Evolutionary conservation across 208 protist genomes (phyloP), one percentile per base, ranked within the genome.

Genomic region (Strigomonas culicis): DNA sequence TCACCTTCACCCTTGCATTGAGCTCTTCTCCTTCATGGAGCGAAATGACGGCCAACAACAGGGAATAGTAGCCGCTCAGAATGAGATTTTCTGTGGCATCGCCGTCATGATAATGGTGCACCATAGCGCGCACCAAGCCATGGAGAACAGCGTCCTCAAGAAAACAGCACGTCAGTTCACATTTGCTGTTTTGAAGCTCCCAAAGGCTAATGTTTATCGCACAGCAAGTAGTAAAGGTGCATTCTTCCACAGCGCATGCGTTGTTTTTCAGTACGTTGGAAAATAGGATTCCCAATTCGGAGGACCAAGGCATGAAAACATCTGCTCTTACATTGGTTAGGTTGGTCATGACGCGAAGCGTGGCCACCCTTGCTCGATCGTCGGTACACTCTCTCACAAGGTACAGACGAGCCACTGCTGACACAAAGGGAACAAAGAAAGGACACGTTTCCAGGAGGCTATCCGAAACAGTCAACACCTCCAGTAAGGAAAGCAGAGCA

Each of bases 1-100:
- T 83, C 17, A 92, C 84, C 0, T 68, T 72, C 21, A 90, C 56
- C 21, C 72, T 64, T 11, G 63, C 53, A 0, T 58, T 47, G 3
- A 66, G 55, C 2, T 72, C 66, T 19, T 36, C 34, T 0, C 36
- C 22, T 1, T 59, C 4, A 8, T 39, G 30, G 11, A 93, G 60
- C 0, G 87, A 96, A 15, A 94, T 36, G 4, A 84, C 78, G 1
- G 68, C 82, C 1, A 96, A 63, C 1, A 96, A 51, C 10, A 96
- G 72, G 0, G 90, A 87, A 39, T 83, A 84, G 61, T 96, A 96
- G 25, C 90, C 90, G 43, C 80, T 87, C 39, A 84, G 47, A 28
- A 96, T 87, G 2, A 84, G 64, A n/a, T 79, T 46, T 58, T 86
- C 78, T 19, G 77, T 88, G 0, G 50, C 63, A 15, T 72, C 72